Evolutionary conservation across 2,329 filamentous ascomycete species (phyloP).

Genomic region (Teratosphaeria viscida): DNA sequence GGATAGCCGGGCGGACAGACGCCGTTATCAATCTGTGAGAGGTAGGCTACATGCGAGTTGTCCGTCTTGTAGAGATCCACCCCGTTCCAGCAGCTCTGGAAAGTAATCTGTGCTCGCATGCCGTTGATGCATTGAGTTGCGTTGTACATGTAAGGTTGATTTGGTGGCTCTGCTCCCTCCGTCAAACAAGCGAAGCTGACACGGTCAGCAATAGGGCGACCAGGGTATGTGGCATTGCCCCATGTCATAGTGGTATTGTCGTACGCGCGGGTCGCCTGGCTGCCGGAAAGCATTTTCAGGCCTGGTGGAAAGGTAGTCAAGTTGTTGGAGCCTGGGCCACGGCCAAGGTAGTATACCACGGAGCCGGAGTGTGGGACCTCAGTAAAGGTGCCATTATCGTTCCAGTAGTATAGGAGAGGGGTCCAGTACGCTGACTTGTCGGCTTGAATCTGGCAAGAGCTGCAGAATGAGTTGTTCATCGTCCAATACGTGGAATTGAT

Average conservation of each 20-base stretch:
- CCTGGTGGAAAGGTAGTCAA: slow-evolving; percentile 58
- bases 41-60: slow-evolving; percentile 33
- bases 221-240: slow-evolving; percentile 24
- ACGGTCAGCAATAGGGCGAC: slow-evolving; percentile 40
- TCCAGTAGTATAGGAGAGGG: slow-evolving; percentile 26
- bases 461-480: slow-evolving; percentile 48
- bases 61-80: slow-evolving; percentile 28
- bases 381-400: slow-evolving; percentile 25
- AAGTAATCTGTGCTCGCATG: slow-evolving; percentile 28
- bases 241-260: slow-evolving; percentile 28
- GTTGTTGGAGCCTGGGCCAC: slow-evolving; percentile 41
- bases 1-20: slow-evolving; percentile 32
- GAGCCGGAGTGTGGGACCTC: slow-evolving; percentile 52
- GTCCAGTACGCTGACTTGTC: slow-evolving; percentile 31
- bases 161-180: slow-evolving; percentile 13
- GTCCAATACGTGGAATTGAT: slow-evolving; percentile 51
- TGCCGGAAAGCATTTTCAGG: slow-evolving; percentile 60
- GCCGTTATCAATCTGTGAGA: slow-evolving; percentile 30
- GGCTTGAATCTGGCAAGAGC: slow-evolving; percentile 23
- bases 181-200: slow-evolving; percentile 33
- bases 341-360: slow-evolving; percentile 60
- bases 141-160: slow-evolving; percentile 23
- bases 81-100: slow-evolving; percentile 30
- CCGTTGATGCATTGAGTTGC: slow-evolving; percentile 25
- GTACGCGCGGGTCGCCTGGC: slow-evolving; percentile 45